Evolutionary conservation across 495 filamentous ascomycete species (phyloP).

Genomic region (Talaromyces stipitatus): DNA sequence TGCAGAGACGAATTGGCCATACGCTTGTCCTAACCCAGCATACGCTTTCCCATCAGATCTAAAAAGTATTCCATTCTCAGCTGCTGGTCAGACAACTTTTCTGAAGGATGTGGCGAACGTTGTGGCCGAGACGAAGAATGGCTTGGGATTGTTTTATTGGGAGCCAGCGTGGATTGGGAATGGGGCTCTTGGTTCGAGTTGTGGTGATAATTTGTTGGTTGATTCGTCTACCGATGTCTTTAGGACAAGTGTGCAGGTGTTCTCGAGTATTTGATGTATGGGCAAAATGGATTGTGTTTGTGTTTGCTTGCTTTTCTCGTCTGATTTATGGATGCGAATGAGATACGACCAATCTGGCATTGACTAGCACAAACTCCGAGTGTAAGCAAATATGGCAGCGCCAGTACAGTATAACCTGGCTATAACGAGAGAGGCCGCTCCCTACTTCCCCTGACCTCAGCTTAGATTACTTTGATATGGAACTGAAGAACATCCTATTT

Average conservation of each 20-base stretch:
- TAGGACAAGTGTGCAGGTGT: conserved; percentile 23
- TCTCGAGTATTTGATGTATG: conserved; percentile 7
- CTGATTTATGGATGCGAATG: background rate
- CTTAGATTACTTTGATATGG: no score
- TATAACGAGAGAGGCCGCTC: no score
- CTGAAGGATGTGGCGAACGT: conserved; percentile 46
- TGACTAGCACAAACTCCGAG: no score
- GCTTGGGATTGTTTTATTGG: conserved; percentile 59
- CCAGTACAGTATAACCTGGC: no score
- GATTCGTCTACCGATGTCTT: conserved; percentile 20
- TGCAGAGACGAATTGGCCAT: conserved; percentile 62
- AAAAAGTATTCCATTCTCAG: conserved; percentile 48
- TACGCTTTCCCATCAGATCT: conserved; percentile 54
- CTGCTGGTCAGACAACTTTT: conserved; percentile 52
- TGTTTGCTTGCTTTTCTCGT: background rate
- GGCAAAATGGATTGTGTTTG: background rate
- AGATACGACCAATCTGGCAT: background rate
- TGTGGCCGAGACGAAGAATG: conserved; percentile 39
- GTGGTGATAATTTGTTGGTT: conserved; percentile 41
- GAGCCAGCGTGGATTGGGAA: conserved; percentile 65
- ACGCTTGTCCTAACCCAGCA: conserved; percentile 45
- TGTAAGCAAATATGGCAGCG: no score
- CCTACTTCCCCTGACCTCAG: no score
- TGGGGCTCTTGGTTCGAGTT: conserved; percentile 49
- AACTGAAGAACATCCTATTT: no score